Evolutionary conservation across 768 basidiomycete genomes (phyloP), one percentile per base, ranked within the genome.

Genomic region (Cystofilobasidium ferigula): DNA sequence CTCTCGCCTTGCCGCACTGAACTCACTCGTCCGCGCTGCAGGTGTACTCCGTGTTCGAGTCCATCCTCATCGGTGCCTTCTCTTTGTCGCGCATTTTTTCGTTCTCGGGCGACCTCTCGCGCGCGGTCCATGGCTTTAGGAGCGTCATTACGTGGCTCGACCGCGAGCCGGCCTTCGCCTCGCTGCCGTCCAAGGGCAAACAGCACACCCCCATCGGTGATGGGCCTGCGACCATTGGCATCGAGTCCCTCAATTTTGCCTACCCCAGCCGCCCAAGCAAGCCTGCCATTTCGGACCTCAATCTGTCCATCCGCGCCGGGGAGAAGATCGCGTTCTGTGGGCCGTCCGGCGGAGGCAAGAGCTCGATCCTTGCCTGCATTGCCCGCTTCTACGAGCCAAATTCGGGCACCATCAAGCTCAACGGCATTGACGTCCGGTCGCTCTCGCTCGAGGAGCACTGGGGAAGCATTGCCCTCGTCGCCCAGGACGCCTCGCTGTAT

Each of bases 301-400:
- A 61, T 43, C 61, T 75, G 1, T 67, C 61, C 2, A 73, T 76
- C 67, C 67, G 70, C 24, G 62, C 72, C 3, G 72, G 73, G 13
- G 69, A 73, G 64, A 70, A 71, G 2, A 71, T 74, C 53, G 75
- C 75, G 0, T 75, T 76, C 57, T 74, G 73, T 57, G 75, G 75
- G 20, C 60, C 66, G 1, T 62, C 61, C 2, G 66, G 66, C 24
- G 59, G 66, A n/a, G 66, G 66, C 7, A 68, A 68, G 51, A 45
- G 40, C 16, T 62, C 61, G 2, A 70, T 76, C 28, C 69, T 76
- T 28, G 74, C 74, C 14, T 64, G 74, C 32, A 61, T 76, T 22
- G 69, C 73, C 35, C 70, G 75, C 0, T 76, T 76, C 68, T 76
- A 76, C 68, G 73, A 76, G 47, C 70, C 71, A 7, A 67, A 68